These are phyloP conservation scores for Athelia sp. DNA, from an alignment of 1,284 basidiomycete genomes.

Conservation along the genomic window DNA sequence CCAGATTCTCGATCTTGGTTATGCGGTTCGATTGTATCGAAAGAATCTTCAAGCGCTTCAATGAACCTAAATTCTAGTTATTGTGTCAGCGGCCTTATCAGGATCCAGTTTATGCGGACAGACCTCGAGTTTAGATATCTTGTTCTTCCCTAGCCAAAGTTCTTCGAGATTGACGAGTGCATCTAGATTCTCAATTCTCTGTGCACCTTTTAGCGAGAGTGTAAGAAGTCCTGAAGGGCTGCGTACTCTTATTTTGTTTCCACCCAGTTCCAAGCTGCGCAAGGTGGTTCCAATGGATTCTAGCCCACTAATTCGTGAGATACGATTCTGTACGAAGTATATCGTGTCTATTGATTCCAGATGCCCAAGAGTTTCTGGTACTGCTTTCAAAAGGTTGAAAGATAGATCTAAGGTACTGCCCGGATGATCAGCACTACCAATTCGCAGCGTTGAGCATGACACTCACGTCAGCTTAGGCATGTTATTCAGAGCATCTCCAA, in stretches of 20 bases:
- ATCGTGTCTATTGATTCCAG: slow-evolving; percentile 69
- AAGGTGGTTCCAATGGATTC: slow-evolving; percentile 58
- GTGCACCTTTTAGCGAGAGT: not conserved
- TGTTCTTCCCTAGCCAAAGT: slow-evolving; percentile 97
- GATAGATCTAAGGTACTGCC: slow-evolving; percentile 84
- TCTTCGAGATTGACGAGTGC: slow-evolving; percentile 81
- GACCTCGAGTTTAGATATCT: slow-evolving; percentile 85
- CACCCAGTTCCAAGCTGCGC: slow-evolving; percentile 87
- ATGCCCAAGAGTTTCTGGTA: slow-evolving; percentile 60
- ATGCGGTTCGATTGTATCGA: slow-evolving; percentile 94
- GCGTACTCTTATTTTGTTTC: slow-evolving; percentile 82
- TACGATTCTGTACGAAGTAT: slow-evolving; percentile 97
- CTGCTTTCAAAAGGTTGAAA: slow-evolving; percentile 82
- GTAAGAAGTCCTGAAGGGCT: slow-evolving; percentile 6
- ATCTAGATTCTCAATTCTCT: slow-evolving; percentile 91
- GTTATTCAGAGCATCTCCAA: slow-evolving; percentile 64
- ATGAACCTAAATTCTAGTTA: slow-evolving; percentile 50
- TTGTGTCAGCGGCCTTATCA: slow-evolving; percentile 4
- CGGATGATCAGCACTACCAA: not conserved
- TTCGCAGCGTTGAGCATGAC: not conserved
- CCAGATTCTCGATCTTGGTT: slow-evolving; percentile 80
- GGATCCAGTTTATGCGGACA: slow-evolving; percentile 2
- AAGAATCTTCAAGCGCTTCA: slow-evolving; percentile 75
- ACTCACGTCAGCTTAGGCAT: slow-evolving; percentile 68
- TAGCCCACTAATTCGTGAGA: slow-evolving; percentile 72